Percentiles rank a stretch among this genome's conserved stretches.
phyloP scores from a whole-genome alignment of 768 basidiomycete genomes.

The Amanita rubescens region DNA sequence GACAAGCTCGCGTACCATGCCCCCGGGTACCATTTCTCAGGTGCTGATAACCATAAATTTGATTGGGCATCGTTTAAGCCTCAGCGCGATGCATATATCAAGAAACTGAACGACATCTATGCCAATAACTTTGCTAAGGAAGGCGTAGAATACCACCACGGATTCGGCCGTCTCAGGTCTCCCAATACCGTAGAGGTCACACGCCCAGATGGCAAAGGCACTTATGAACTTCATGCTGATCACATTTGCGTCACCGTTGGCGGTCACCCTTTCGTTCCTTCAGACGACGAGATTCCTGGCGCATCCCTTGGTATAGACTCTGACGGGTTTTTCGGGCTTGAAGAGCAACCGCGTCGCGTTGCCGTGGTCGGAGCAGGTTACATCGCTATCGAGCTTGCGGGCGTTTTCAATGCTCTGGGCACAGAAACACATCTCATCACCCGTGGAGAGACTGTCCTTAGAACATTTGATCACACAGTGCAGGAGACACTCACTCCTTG shows the following conservation, averaged over 20 bases:
- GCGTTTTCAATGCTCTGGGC: conserved; percentile 86
- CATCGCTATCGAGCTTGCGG: conserved; percentile 95
- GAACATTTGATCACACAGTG: conserved; percentile 86
- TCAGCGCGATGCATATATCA: conserved; percentile 94
- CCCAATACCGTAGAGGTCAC: conserved; percentile 68
- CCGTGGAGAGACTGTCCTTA: conserved; percentile 80
- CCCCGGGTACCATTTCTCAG: conserved; percentile 65
- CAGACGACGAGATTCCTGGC: conserved; percentile 77
- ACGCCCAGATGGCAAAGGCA: conserved; percentile 49
- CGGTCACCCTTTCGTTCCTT: conserved; percentile 74
- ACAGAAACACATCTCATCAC: conserved; percentile 91
- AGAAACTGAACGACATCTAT: conserved; percentile 84
- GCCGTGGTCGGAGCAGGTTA: conserved; percentile 96
- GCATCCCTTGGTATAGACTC: conserved; percentile 87
- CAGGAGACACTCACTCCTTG: conserved; percentile 80
- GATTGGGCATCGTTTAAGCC: conserved; percentile 89
- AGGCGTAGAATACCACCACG: conserved; percentile 79
- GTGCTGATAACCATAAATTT: conserved; percentile 54
- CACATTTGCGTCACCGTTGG: conserved; percentile 83
- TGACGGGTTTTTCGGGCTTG: conserved; percentile 94
- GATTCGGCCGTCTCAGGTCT: conserved; percentile 67
- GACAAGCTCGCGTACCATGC: conserved; percentile 77
- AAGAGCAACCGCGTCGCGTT: conserved; percentile 86
- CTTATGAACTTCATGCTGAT: conserved; percentile 68
- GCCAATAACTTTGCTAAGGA: conserved; percentile 84